These are phyloP conservation scores for Talaromyces trachyspermus DNA, from an alignment of 495 filamentous ascomycete species.

Conservation along the genomic window DNA sequence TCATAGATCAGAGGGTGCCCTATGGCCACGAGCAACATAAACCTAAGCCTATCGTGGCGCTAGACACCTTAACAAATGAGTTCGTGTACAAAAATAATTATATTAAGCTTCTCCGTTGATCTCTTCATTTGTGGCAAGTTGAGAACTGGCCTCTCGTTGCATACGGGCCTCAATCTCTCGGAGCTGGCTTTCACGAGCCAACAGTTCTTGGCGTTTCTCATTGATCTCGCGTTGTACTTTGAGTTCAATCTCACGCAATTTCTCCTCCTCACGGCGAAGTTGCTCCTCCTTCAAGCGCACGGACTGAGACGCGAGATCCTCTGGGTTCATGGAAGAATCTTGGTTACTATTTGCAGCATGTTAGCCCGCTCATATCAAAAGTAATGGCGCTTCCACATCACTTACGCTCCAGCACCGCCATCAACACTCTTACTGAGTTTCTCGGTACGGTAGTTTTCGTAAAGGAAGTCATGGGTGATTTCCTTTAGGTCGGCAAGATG, in stretches of 20 bases:
- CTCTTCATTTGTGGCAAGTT: conserved; percentile 30
- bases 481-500: conserved; percentile 98
- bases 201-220: conserved; percentile 96
- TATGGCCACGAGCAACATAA: not conserved
- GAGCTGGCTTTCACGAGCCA: conserved; percentile 95
- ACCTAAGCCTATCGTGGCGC: conserved; percentile 20
- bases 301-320: conserved; percentile 92
- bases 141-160: conserved; percentile 57
- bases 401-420: conserved; percentile 78
- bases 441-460: conserved; percentile 99
- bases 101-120: conserved; percentile 42
- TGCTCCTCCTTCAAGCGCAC: conserved; percentile 99
- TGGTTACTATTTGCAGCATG: conserved; percentile 24
- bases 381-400: conserved; percentile 16
- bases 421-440: conserved; percentile 99
- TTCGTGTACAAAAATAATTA: conserved; percentile 23
- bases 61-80: conserved; percentile 22
- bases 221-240: conserved; percentile 99
- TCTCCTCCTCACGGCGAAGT: conserved; percentile 97
- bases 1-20: conserved; percentile 5
- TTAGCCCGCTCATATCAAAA: conserved; percentile 21
- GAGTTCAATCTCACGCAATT: conserved; percentile 96
- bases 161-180: conserved; percentile 87
- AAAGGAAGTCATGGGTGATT: conserved; percentile 98
- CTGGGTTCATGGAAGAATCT: conserved; percentile 93